A percentile compares a stretch with the other conserved stretches of the same genome.
Conservation (phyloP, 345 rosid species). For the Leavenworthia alabamica region DNA sequence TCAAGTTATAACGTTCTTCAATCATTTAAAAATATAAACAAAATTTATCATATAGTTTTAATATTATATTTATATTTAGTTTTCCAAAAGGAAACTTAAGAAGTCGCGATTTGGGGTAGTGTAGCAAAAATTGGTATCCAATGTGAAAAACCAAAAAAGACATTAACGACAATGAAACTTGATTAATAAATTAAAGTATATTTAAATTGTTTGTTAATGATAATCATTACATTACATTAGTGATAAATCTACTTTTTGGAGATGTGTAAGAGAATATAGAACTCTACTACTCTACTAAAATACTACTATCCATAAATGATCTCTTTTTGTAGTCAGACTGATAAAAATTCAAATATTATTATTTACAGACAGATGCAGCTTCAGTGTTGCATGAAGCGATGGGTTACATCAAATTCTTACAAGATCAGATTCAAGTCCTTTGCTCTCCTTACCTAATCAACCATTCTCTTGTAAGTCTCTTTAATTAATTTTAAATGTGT, state of each 20-base stretch:
- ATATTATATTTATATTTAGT: slow-evolving; percentile 7
- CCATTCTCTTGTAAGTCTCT: slow-evolving; percentile 18
- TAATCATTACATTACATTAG: slow-evolving; percentile 9
- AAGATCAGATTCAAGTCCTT: slow-evolving; percentile 85
- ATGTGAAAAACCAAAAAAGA: slow-evolving; percentile 28
- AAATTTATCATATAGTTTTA: too few relatives aligned
- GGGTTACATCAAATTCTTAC: slow-evolving; percentile 93
- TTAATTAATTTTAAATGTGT: background rate
- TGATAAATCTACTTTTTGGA: background rate
- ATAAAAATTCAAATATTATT: background rate
- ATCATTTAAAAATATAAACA: too few relatives aligned
- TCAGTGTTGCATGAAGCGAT: slow-evolving; percentile 93
- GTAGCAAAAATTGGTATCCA: slow-evolving; percentile 27
- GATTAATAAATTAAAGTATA: slow-evolving; percentile 9
- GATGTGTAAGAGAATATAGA: slow-evolving; percentile 7
- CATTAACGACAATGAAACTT: slow-evolving; percentile 23
- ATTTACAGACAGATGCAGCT: slow-evolving; percentile 80
- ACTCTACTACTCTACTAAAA: background rate
- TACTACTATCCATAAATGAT: slow-evolving; percentile 8
- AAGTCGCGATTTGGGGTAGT: slow-evolving; percentile 33
- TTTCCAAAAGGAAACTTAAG: slow-evolving; percentile 29
- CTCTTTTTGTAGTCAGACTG: background rate
- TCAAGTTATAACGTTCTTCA: background rate
- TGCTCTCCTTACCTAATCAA: slow-evolving; percentile 72
- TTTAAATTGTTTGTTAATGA: background rate